Evolutionary conservation across 345 rosid species (phyloP), one percentile per base, ranked within the genome.

Genomic region (Excoecaria agallocha): DNA sequence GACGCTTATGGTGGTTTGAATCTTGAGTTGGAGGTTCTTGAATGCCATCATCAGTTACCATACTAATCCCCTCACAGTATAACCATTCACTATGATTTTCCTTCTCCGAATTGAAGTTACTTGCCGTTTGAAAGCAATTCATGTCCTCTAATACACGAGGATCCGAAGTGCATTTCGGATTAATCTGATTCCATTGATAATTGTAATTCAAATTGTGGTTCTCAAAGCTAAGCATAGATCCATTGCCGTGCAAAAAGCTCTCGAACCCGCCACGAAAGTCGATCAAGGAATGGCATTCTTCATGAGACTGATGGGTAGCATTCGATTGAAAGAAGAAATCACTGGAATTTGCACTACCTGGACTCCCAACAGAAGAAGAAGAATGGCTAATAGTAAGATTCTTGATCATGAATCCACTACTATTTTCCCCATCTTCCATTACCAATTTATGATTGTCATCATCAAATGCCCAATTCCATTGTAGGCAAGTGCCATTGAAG

Each of bases 151-250:
- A 57, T 60, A 79, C 43, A 51, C 87, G 88, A 17, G 86, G 86
- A 61, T 76, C 81, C n/a, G 69, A 10, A 54, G 60, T 67, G 78
- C 74, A 77, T 75, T 77, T 83, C 12, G 71, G 76, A 76, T 73
- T 85, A 70, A 79, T 75, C 43, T 83, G 87, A 50, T 83, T 80
- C 82, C 83, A 85, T 30, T 71, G 66, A 17, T 73, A 59, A 48
- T 67, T 72, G 39, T 43, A 61, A 49, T 52, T 67, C 64, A 70
- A 69, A 59, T 74, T 52, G 58, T 70, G 78, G n/a, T 54, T 22
- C n/a, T 62, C 73, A 46, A 91, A 93, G 86, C 91, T 93, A 50
- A 90, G 91, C 77, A 89, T 78, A 69, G 98, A 85, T 68, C 87
- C 89, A 68, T 83, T 78, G 35, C 69, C 76, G n/a, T 76, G 81